Percentiles rank a stretch among this genome's conserved stretches.
phyloP scores from a whole-genome alignment of 192 early-diverging fungal species.

The Diversispora eburnea region DNA sequence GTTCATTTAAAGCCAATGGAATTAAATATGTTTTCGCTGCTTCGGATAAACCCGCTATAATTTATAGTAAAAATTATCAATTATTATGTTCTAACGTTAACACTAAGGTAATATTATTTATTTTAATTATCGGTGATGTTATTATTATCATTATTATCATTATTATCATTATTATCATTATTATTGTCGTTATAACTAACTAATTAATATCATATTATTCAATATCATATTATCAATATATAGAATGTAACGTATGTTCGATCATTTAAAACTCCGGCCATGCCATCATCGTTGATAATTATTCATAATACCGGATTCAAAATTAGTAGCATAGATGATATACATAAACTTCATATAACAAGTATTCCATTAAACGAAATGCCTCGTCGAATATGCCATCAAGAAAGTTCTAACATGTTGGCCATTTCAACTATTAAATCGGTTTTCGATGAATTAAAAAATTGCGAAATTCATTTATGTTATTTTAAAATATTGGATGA shows the following conservation, averaged over 20 bases:
- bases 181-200: too few relatives aligned
- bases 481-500: constrained; percentile 67
- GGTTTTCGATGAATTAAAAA: neutral
- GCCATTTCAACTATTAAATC: constrained; percentile 55
- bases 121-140: neutral
- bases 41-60: constrained; percentile 80
- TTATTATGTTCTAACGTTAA: constrained; percentile 86
- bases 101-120: constrained; percentile 48
- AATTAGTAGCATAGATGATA: constrained; percentile 75
- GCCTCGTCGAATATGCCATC: constrained; percentile 65
- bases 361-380: constrained; percentile 62
- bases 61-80: constrained; percentile 61
- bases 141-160: neutral
- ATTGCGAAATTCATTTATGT: neutral
- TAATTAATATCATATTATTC: too few relatives aligned
- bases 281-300: constrained; percentile 60
- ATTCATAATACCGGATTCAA: constrained; percentile 56
- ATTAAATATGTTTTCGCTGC: constrained; percentile 69
- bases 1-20: constrained; percentile 43
- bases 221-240: neutral
- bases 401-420: constrained; percentile 53
- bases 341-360: constrained; percentile 81
- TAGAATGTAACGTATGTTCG: constrained; percentile 63
- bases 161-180: too few relatives aligned
- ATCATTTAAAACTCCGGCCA: constrained; percentile 52